Conservation (phyloP, 2,329 filamentous ascomycete species). For the Malbranchea cinnamomea region DNA sequence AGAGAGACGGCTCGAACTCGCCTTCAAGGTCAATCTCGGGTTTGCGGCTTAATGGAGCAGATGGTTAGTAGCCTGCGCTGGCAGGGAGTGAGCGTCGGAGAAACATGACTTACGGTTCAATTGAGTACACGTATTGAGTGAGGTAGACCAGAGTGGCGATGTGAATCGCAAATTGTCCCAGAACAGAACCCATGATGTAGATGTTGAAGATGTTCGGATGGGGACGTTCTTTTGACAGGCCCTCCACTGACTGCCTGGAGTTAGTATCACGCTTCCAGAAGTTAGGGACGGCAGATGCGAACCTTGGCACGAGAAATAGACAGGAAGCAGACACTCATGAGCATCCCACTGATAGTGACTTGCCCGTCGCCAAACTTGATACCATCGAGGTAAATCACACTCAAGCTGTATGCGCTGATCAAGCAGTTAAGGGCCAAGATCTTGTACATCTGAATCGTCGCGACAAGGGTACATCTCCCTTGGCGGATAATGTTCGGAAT, state of each 20-base stretch:
- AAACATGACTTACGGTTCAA: constrained; percentile 66
- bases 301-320: constrained; percentile 92
- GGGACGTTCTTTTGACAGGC: constrained; percentile 87
- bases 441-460: constrained; percentile 99
- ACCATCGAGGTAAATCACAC: constrained; percentile 88
- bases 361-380: constrained; percentile 99
- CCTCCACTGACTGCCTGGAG: constrained; percentile 58
- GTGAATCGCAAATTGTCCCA: constrained; percentile 93
- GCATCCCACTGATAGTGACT: constrained; percentile 96
- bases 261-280: not conserved
- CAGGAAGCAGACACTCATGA: constrained; percentile 98
- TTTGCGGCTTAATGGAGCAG: constrained; percentile 31
- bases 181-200: constrained; percentile 95
- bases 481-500: constrained; percentile 98
- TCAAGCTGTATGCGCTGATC: constrained; percentile 93
- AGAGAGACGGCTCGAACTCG: constrained; percentile 80
- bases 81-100: not conserved
- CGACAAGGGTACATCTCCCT: constrained; percentile 90
- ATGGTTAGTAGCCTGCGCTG: not conserved
- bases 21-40: constrained; percentile 75
- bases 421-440: constrained; percentile 95
- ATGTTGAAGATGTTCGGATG: constrained; percentile 99
- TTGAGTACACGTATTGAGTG: constrained; percentile 68
- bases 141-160: constrained; percentile 91
- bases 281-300: constrained; percentile 15